Evolutionary conservation across 1,139 yeast genomes (phyloP).

Genomic region (Pichia sp.): DNA sequence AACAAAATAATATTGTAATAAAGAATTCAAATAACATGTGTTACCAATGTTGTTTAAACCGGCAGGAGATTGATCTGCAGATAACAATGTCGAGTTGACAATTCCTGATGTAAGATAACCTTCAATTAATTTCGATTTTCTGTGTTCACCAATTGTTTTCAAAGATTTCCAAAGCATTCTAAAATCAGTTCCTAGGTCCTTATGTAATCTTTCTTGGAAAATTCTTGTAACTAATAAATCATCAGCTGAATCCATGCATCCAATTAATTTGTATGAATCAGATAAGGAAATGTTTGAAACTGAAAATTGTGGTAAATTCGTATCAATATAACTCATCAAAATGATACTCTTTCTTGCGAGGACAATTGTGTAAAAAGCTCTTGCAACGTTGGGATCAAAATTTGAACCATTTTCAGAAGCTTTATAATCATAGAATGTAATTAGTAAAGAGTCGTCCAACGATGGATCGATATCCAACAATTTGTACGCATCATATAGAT

Average conservation of each 20-base stretch:
- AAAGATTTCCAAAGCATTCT: constrained; percentile 51
- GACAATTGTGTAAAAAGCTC: constrained; percentile 62
- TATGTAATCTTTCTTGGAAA: constrained; percentile 45
- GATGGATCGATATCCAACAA: constrained; percentile 59
- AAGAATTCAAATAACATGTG: constrained; percentile 89
- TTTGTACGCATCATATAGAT: constrained; percentile 54
- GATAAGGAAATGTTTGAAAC: constrained; percentile 22
- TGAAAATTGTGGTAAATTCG: constrained; percentile 38
- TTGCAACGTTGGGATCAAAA: constrained; percentile 33
- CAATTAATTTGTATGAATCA: constrained; percentile 45
- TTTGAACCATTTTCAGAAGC: constrained; percentile 42
- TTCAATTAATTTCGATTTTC: constrained; percentile 50
- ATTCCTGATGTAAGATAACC: constrained; percentile 57
- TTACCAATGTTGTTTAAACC: constrained; percentile 94
- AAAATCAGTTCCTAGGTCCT: constrained; percentile 41
- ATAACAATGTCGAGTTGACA: constrained; percentile 58
- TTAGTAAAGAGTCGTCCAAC: constrained; percentile 73
- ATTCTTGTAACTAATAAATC: constrained; percentile 56
- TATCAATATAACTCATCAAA: constrained; percentile 48
- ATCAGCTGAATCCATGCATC: constrained; percentile 42
- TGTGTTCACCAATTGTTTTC: constrained; percentile 44
- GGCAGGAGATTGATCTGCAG: constrained; percentile 75
- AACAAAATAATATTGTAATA: constrained; percentile 86
- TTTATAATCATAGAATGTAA: constrained; percentile 67
- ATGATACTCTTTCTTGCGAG: constrained; percentile 46